Conservation (phyloP, 768 basidiomycete genomes). For the Boletus pseudopeckii region DNA sequence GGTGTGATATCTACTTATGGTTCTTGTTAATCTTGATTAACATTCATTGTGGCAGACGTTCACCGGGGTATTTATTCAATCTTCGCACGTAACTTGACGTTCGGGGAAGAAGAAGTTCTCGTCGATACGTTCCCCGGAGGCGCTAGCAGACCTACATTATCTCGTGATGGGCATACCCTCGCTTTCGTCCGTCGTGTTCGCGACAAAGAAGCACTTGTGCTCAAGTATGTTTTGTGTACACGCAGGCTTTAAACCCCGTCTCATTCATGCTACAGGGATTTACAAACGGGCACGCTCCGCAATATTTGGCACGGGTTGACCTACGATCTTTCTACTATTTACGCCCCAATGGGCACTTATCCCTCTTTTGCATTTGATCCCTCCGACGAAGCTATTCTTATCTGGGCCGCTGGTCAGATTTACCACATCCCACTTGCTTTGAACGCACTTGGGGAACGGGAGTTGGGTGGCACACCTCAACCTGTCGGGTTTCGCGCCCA, state of each 20-base stretch:
- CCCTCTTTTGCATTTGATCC: conserved; percentile 63
- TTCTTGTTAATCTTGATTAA: background rate
- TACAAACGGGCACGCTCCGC: conserved; percentile 60
- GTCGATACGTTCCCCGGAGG: conserved; percentile 62
- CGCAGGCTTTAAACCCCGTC: background rate
- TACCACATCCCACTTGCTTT: conserved; percentile 51
- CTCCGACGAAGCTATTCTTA: conserved; percentile 42
- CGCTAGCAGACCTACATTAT: conserved; percentile 70
- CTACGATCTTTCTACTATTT: conserved; percentile 61
- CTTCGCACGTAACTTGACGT: conserved; percentile 62
- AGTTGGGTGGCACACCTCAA: conserved; percentile 37
- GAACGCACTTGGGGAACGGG: conserved; percentile 45
- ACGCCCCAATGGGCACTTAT: conserved; percentile 78
- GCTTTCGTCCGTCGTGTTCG: conserved; percentile 73
- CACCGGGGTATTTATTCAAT: conserved; percentile 71
- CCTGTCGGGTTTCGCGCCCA: conserved; percentile 59
- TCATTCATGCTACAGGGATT: conserved; percentile 44
- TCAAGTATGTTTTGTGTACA: conserved; percentile 47
- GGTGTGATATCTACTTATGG: conserved; percentile 34
- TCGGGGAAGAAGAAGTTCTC: conserved; percentile 46
- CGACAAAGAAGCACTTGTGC: conserved; percentile 68
- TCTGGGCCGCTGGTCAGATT: conserved; percentile 75
- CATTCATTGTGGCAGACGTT: conserved; percentile 44
- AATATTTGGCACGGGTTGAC: conserved; percentile 67
- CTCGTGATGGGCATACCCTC: conserved; percentile 62